These are phyloP conservation scores for Cordyceps fumosorosea DNA, from an alignment of 2,329 filamentous ascomycete genomes.

Conservation along the genomic window DNA sequence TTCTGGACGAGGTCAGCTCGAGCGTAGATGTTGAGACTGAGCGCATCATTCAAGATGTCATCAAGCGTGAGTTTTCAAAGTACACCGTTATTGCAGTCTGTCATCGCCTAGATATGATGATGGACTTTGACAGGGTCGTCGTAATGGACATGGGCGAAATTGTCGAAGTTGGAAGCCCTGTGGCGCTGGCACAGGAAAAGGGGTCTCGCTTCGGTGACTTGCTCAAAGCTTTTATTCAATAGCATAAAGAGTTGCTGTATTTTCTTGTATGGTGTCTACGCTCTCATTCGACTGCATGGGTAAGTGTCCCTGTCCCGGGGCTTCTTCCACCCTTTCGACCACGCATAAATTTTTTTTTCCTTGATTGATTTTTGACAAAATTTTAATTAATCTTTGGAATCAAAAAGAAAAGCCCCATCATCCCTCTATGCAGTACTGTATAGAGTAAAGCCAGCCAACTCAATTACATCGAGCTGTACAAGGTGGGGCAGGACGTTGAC, in stretches of 20 bases:
- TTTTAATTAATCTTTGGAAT: no score
- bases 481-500: slow-evolving; percentile 5
- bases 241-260: not conserved
- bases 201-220: not conserved
- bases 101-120: slow-evolving; percentile 6
- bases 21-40: slow-evolving; percentile 10
- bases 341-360: no score
- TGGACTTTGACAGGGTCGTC: slow-evolving; percentile 7
- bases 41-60: not conserved
- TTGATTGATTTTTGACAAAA: no score
- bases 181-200: not conserved
- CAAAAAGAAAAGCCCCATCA: not conserved
- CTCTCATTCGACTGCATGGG: no score
- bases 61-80: not conserved
- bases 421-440: not conserved
- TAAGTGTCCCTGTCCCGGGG: no score
- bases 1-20: slow-evolving; percentile 10
- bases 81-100: slow-evolving; percentile 7
- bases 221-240: not conserved
- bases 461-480: not conserved
- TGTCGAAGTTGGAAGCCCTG: not conserved
- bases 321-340: no score
- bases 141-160: slow-evolving; percentile 8
- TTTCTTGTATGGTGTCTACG: no score
- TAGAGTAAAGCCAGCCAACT: not conserved